Evolutionary conservation across 148 eudicot genomes (phyloP), one percentile per base, ranked within the genome.

Genomic region (Rhododendron henanense): DNA sequence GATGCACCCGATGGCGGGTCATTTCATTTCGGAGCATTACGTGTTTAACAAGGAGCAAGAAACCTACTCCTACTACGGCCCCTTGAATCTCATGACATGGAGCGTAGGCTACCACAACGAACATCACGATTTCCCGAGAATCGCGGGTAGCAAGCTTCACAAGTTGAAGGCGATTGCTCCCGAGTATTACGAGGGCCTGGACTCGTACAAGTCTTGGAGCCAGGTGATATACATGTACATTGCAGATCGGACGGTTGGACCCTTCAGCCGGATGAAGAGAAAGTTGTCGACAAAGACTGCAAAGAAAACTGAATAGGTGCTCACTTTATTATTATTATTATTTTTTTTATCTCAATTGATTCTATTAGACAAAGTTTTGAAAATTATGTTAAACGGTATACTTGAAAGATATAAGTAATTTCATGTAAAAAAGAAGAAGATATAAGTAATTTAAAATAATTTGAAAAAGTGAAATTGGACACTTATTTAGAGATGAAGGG

Each of bases 1-100:
- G 71, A 84, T 96, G 95, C 99, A 96, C 81, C 99, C 99, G 0
- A 94, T 95, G 97, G 99, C 98, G 0, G 99, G 98, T 63, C 99
- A 96, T 89, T 95, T 96, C 84, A 95, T 96, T 35, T 96, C 99
- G 0, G 99, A 96, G 82, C 99, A 96, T 88, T 96, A 96, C 39
- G 95, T 95, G 8, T 95, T 96, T 84, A 92, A 94, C 39, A 90
- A 92, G 5, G 92, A 92, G 35, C 99, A 96, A 91, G 99, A 96
- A 88, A 4, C 99, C 0, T 96, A 93, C 82, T 96, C 98, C 51
- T 96, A 95, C 67, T 96, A 96, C 6, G 99, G 99, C 13, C 28
- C 98, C 4, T 73, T 95, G 86, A 95, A 95, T 89, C 85, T 48
- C 81, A 90, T 95, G 88, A 91, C 99, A 18, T 95, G 99, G 99